These are phyloP conservation scores for Tricholoma bakamatsutake DNA, from an alignment of 768 basidiomycete species.

Conservation along the genomic window DNA sequence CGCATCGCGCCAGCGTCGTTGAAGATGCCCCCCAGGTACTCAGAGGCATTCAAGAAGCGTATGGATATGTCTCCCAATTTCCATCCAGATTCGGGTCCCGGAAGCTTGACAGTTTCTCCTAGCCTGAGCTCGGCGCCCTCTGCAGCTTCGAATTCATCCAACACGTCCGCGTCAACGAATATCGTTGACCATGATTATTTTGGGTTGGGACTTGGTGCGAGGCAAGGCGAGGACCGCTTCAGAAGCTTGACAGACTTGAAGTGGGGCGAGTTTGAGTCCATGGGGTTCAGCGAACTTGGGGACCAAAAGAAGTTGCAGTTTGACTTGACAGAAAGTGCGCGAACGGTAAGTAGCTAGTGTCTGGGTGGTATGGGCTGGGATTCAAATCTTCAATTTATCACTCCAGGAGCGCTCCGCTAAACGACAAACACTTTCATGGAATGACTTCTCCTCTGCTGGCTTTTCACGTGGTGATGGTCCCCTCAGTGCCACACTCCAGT, in stretches of 20 bases:
- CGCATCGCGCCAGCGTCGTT: slow-evolving; percentile 59
- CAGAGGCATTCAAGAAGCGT: slow-evolving; percentile 70
- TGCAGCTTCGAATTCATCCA: slow-evolving; percentile 35
- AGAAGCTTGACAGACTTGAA: slow-evolving; percentile 78
- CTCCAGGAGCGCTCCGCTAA: slow-evolving; percentile 59
- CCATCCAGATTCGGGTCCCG: slow-evolving; percentile 44
- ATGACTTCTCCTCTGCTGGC: slow-evolving; percentile 79
- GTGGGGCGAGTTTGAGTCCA: slow-evolving; percentile 88
- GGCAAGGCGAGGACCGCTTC: slow-evolving; percentile 63
- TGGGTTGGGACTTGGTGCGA: slow-evolving; percentile 26
- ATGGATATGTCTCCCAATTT: slow-evolving; percentile 62
- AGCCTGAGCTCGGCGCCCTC: slow-evolving; percentile 30
- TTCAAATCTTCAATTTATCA: background rate
- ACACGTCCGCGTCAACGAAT: slow-evolving; percentile 24
- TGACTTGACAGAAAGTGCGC: slow-evolving; percentile 85
- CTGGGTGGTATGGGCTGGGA: background rate
- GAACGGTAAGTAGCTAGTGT: slow-evolving; percentile 37
- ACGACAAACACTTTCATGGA: slow-evolving; percentile 84
- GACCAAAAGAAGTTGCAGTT: slow-evolving; percentile 80
- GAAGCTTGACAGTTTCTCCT: slow-evolving; percentile 17
- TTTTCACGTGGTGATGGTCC: slow-evolving; percentile 77
- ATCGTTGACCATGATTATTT: slow-evolving; percentile 32
- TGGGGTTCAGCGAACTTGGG: slow-evolving; percentile 64
- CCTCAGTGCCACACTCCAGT: slow-evolving; percentile 77
- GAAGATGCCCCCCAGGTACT: slow-evolving; percentile 61